Percentiles rank a stretch among this genome's conserved stretches.
Conservation (phyloP, 108 stramenopile species). For the Asterionellopsis glacialis region DNA sequence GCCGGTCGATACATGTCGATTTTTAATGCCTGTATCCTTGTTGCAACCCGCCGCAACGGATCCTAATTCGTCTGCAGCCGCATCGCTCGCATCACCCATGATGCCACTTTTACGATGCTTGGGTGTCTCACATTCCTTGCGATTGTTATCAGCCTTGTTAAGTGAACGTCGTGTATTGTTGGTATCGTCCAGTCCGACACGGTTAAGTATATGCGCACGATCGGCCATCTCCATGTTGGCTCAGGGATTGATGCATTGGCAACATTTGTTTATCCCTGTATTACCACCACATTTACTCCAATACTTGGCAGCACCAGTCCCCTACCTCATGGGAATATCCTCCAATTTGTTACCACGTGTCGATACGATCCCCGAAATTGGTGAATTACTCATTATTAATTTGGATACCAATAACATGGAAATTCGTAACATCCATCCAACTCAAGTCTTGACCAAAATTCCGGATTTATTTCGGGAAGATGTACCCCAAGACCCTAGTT, state of each 20-base stretch:
- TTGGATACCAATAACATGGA: conserved; percentile 66
- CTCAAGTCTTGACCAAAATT: conserved; percentile 22
- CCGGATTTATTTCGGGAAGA: conserved; percentile 39
- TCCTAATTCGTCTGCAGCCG: neutral
- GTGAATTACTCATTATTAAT: conserved; percentile 77
- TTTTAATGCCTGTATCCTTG: conserved; percentile 40
- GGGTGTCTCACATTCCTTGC: conserved; percentile 57
- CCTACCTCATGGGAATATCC: conserved; percentile 75
- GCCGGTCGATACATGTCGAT: conserved; percentile 36
- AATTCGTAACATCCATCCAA: conserved; percentile 54
- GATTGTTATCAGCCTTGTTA: conserved; percentile 67
- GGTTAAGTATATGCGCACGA: conserved; percentile 62
- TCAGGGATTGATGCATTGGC: conserved; percentile 76
- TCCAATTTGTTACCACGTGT: conserved; percentile 8
- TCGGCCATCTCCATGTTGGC: conserved; percentile 63
- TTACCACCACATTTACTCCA: conserved; percentile 71
- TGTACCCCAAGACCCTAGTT: neutral
- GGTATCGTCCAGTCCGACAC: conserved; percentile 58
- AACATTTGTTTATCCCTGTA: conserved; percentile 77
- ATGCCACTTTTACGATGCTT: conserved; percentile 70
- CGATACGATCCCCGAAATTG: conserved; percentile 40
- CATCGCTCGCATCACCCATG: conserved; percentile 43
- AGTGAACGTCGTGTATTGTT: conserved; percentile 75
- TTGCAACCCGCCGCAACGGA: conserved; percentile 8
- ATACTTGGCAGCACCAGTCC: conserved; percentile 55